Evolutionary conservation across 2,329 filamentous ascomycete genomes (phyloP).

Genomic region (Lasiodiplodia sp.): DNA sequence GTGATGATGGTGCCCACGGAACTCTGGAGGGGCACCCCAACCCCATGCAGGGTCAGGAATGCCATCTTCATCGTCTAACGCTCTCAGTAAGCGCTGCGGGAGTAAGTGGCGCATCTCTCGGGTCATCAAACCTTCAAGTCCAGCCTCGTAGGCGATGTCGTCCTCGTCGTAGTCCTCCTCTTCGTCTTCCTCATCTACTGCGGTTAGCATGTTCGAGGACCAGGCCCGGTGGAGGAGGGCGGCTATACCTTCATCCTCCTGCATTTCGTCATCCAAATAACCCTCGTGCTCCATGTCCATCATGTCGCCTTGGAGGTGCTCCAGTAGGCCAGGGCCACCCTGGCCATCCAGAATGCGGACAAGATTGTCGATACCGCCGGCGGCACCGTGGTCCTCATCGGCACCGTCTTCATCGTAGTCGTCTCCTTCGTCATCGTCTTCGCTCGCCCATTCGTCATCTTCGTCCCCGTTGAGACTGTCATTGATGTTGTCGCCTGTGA

Average conservation of each 20-base stretch:
- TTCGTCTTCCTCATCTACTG: conserved; percentile 52
- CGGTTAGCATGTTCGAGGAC: conserved; percentile 18
- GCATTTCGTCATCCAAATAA: conserved; percentile 65
- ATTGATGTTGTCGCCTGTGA: conserved; percentile 57
- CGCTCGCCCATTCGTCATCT: conserved; percentile 48
- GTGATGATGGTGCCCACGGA: conserved; percentile 51
- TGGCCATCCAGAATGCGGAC: conserved; percentile 45
- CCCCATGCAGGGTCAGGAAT: conserved; percentile 55
- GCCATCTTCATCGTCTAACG: conserved; percentile 51
- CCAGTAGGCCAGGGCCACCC: conserved; percentile 46
- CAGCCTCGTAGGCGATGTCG: conserved; percentile 65
- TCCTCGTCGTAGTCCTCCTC: conserved; percentile 76
- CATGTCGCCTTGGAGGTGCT: conserved; percentile 52
- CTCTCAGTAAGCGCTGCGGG: conserved; percentile 31
- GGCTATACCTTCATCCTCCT: conserved; percentile 66
- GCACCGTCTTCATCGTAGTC: conserved; percentile 59
- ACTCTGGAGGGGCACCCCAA: conserved; percentile 50
- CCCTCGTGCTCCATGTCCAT: conserved; percentile 57
- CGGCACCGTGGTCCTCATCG: conserved; percentile 58
- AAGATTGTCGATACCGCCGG: conserved; percentile 38
- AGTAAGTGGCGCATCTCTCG: conserved; percentile 20
- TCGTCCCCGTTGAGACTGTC: conserved; percentile 52
- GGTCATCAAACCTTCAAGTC: conserved; percentile 48
- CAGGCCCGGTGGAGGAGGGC: background rate
- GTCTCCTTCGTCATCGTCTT: conserved; percentile 58